phyloP scores from a whole-genome alignment of 352 stramenopile genomes.

The Phytophthora podocarpi region DNA sequence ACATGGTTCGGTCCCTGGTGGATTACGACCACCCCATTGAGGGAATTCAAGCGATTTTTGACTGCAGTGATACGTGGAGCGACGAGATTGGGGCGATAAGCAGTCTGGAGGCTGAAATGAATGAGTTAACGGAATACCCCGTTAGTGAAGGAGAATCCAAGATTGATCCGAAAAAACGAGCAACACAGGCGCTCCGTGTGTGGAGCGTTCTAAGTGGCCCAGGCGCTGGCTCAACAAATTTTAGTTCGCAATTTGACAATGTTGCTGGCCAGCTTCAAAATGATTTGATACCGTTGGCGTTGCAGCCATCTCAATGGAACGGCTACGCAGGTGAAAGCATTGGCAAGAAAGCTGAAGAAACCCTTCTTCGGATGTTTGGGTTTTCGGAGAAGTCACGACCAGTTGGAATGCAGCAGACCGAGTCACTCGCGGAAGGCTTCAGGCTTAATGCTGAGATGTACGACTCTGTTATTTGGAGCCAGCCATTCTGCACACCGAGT shows the following conservation, averaged over 20 bases:
- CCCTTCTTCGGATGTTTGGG: slow-evolving; percentile 25
- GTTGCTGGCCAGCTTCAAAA: slow-evolving; percentile 14
- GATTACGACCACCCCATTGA: slow-evolving; percentile 25
- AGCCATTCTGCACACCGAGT: slow-evolving; percentile 23
- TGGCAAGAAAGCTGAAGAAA: slow-evolving; percentile 41
- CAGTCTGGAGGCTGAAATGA: slow-evolving; percentile 24
- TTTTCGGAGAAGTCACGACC: not conserved
- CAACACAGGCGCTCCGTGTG: slow-evolving; percentile 23
- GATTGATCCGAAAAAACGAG: not conserved
- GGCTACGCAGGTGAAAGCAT: slow-evolving; percentile 43
- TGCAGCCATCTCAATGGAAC: slow-evolving; percentile 39
- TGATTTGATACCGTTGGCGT: slow-evolving; percentile 31
- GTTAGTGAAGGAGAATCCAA: not conserved
- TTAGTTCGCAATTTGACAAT: not conserved
- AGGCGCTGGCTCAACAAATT: not conserved
- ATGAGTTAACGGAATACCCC: not conserved
- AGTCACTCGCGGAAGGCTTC: not conserved
- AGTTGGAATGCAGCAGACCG: not conserved
- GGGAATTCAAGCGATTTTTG: slow-evolving; percentile 36
- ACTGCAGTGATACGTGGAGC: slow-evolving; percentile 43
- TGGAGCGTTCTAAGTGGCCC: slow-evolving; percentile 34
- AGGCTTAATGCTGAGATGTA: slow-evolving; percentile 35
- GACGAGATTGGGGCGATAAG: slow-evolving; percentile 38
- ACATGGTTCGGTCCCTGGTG: slow-evolving; percentile 28
- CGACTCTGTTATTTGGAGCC: slow-evolving; percentile 47